These are phyloP conservation scores for Pseudogymnoascus sp. DNA, from an alignment of 2,329 filamentous ascomycete genomes.

Conservation along the genomic window DNA sequence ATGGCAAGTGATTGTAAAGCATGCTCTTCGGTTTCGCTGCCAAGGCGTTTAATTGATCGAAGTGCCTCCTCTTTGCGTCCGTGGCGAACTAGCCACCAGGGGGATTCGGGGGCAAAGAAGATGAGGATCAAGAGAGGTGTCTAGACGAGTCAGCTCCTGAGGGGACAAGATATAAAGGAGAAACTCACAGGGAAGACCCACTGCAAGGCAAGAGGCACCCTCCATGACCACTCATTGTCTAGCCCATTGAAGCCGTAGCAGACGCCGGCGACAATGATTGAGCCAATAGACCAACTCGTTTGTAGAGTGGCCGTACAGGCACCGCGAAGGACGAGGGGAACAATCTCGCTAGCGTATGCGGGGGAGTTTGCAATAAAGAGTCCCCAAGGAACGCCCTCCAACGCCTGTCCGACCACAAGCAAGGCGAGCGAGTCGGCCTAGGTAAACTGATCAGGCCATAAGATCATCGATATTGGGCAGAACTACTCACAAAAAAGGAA, in stretches of 20 bases:
- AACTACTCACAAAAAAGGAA: constrained; percentile 43
- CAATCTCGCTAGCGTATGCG: constrained; percentile 53
- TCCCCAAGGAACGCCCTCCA: constrained; percentile 55
- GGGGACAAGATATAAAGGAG: neutral
- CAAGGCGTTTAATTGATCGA: constrained; percentile 41
- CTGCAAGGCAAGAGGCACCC: constrained; percentile 47
- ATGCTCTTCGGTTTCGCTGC: constrained; percentile 32
- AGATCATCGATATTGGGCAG: neutral
- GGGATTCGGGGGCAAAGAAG: constrained; percentile 36
- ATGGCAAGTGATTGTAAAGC: constrained; percentile 43
- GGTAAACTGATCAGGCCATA: constrained; percentile 18
- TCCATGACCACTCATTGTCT: constrained; percentile 27
- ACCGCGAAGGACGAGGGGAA: constrained; percentile 47
- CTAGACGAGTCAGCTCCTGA: constrained; percentile 11
- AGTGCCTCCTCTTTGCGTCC: constrained; percentile 33
- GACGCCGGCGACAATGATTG: constrained; percentile 49
- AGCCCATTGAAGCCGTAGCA: constrained; percentile 43
- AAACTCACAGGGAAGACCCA: constrained; percentile 43
- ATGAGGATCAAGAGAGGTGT: constrained; percentile 46
- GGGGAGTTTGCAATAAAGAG: constrained; percentile 56
- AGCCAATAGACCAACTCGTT: constrained; percentile 57
- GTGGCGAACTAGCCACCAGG: constrained; percentile 43
- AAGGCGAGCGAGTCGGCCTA: constrained; percentile 28
- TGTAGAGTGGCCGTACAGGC: constrained; percentile 52
- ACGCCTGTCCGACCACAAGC: constrained; percentile 43